Base-by-base conservation (phyloP, 257 asterid genomes). In the Handroanthus guayacan region DNA sequence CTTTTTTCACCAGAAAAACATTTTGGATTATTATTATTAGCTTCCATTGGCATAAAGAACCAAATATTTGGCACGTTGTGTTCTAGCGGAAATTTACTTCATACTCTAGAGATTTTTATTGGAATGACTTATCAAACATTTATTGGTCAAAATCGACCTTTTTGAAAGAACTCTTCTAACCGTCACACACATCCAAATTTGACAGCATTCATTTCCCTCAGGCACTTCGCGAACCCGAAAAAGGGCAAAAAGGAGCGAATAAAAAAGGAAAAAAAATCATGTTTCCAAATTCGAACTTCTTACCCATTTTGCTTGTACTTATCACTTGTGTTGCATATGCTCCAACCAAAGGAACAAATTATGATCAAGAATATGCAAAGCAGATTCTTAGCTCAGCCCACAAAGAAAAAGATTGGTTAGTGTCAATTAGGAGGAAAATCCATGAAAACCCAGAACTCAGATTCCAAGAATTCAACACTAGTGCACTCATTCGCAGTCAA, bases 361-460 rank as follows among this genome's bases (percentile, higher is more conserved):
- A 18, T 25, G 81, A 85, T 66, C 78, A 84, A 80, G 88, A 84
- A 38, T 85, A 78, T 58, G 86, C 88, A 5, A 75, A 62, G 6
- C 80, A 84, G 81, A 68, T 91, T 79, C 87, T 93, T 18, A 63
- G 72, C 69, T 87, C 94, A 57, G 92, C 96, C 39, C 79, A 67
- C 9, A 75, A 57, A 34, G 84, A 88, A 5, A 89, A 71, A 74
- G 89, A 91, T 63, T 87, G 94, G 90, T 62, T 91, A 63, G 82
- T 91, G 1, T 74, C 96, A 4, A 34, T 89, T 3, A 88, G 97
- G 76, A 89, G 98, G 82, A 84, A 79, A 83, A 91, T 93, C 72
- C 97, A 93, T 55, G 98, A 91, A 82, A 84, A 88, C 89, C 98
- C 97, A 67, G 97, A 93, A 62, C 87, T 93, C 34, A 71, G 78